A percentile compares a stretch with the other conserved stretches of the same genome.
These are phyloP conservation scores for Akebia trifoliata DNA, from an alignment of 164 flowering plant genomes.

Conservation along the genomic window DNA sequence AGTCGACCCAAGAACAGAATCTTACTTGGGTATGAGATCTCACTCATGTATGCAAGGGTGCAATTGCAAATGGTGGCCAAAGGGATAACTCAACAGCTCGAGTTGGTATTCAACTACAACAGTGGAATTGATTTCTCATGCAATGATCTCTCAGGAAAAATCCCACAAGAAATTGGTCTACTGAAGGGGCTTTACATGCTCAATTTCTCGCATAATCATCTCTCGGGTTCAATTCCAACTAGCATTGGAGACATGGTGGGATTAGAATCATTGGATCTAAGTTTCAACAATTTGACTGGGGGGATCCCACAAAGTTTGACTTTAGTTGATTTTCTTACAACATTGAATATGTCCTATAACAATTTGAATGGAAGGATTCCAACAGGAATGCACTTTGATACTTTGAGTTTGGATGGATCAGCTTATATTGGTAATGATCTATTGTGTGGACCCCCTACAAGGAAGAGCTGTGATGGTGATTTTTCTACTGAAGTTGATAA, in stretches of 20 bases:
- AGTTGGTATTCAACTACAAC: neutral
- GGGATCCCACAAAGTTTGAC: too few species aligned
- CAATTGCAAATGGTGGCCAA: slow-evolving; percentile 14
- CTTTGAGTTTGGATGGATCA: slow-evolving; percentile 12
- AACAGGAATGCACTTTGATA: too few species aligned
- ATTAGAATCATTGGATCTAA: too few species aligned
- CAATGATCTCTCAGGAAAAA: slow-evolving; percentile 11
- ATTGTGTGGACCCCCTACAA: slow-evolving; percentile 13
- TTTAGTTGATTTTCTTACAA: slow-evolving; percentile 9
- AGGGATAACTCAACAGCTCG: neutral
- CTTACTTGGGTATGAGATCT: slow-evolving; percentile 11
- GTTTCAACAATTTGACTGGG: too few species aligned
- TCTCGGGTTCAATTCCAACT: slow-evolving; percentile 12
- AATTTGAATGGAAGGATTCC: slow-evolving; percentile 28
- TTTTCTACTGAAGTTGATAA: too few species aligned
- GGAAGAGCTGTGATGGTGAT: too few species aligned
- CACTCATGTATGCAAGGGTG: slow-evolving; percentile 3
- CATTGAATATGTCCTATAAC: slow-evolving; percentile 17
- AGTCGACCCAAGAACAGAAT: neutral
- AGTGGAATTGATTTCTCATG: slow-evolving; percentile 20
- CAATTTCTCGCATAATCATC: slow-evolving; percentile 15
- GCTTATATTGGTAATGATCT: slow-evolving; percentile 14
- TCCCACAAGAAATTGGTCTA: too few species aligned
- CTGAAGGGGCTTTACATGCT: too few species aligned
- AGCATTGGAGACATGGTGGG: too few species aligned